Percentiles rank a stretch among this genome's conserved stretches.
Evolutionary conservation across 805 yeast genomes (phyloP).

Genomic region (Suhomyces sp.): DNA sequence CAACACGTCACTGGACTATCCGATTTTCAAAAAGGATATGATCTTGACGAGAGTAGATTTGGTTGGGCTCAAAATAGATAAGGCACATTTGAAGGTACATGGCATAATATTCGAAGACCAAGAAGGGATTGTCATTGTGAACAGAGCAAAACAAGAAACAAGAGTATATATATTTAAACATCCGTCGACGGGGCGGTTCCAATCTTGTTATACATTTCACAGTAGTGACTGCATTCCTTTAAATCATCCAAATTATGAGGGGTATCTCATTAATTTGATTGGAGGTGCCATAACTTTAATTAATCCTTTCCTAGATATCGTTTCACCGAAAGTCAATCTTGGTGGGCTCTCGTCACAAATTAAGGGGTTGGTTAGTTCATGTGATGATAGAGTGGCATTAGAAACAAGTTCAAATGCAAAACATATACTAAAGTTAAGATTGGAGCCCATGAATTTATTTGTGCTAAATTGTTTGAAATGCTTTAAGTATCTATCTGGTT

Average conservation of each 20-base stretch:
- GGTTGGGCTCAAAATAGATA: constrained; percentile 30
- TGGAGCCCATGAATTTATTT: constrained; percentile 46
- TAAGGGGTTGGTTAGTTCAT: constrained; percentile 25
- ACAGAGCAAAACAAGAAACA: constrained; percentile 40
- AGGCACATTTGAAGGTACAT: constrained; percentile 32
- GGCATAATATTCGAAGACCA: constrained; percentile 48
- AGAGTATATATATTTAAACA: constrained; percentile 51
- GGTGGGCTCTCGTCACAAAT: constrained; percentile 17
- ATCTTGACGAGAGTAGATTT: constrained; percentile 63
- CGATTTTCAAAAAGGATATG: constrained; percentile 58
- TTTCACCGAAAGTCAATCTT: constrained; percentile 30
- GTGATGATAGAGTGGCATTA: constrained; percentile 28
- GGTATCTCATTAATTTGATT: constrained; percentile 45
- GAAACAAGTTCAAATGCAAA: constrained; percentile 19
- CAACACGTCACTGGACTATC: constrained; percentile 24
- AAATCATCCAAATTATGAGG: constrained; percentile 34
- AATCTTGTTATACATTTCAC: constrained; percentile 26
- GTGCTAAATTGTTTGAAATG: constrained; percentile 48
- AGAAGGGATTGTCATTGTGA: constrained; percentile 62
- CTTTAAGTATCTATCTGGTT: constrained; percentile 55
- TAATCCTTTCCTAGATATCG: constrained; percentile 57
- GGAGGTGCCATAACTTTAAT: constrained; percentile 40
- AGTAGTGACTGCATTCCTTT: constrained; percentile 42
- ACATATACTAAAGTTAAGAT: constrained; percentile 30
- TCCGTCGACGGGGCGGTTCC: constrained; percentile 29